Evolutionary conservation across 1,139 yeast genomes (phyloP).

Genomic region (Yamadazyma buinensis): DNA sequence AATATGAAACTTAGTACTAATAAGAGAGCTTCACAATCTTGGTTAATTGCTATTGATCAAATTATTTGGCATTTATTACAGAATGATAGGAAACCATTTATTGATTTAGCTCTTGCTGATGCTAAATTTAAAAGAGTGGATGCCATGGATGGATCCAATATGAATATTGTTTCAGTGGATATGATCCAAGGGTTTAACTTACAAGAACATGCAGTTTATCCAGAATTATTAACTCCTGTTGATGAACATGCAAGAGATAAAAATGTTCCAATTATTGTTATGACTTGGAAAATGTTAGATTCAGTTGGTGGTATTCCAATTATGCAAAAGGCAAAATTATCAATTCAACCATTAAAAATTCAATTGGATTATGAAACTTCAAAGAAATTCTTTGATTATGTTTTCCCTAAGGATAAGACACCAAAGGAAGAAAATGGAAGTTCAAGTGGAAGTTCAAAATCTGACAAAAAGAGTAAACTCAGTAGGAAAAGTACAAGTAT

Average conservation of each 20-base stretch:
- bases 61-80: slow-evolving; percentile 69
- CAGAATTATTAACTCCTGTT: slow-evolving; percentile 66
- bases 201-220: slow-evolving; percentile 57
- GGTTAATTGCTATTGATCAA: slow-evolving; percentile 54
- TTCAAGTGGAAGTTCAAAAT: neutral
- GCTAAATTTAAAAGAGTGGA: slow-evolving; percentile 61
- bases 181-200: slow-evolving; percentile 73
- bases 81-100: slow-evolving; percentile 57
- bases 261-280: slow-evolving; percentile 40
- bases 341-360: slow-evolving; percentile 64
- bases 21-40: slow-evolving; percentile 24
- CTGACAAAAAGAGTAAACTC: neutral
- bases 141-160: slow-evolving; percentile 50
- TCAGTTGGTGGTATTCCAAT: slow-evolving; percentile 87
- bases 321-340: slow-evolving; percentile 42
- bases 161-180: slow-evolving; percentile 55
- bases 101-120: slow-evolving; percentile 67
- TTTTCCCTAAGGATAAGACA: slow-evolving; percentile 50
- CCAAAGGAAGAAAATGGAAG: neutral
- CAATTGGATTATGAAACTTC: slow-evolving; percentile 73
- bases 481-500: neutral
- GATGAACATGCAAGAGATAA: slow-evolving; percentile 13
- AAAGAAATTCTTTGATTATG: slow-evolving; percentile 55
- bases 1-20: slow-evolving; percentile 27
- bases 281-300: slow-evolving; percentile 70